phyloP scores from a whole-genome alignment of 1,284 basidiomycete species.

The Mycena sp. region DNA sequence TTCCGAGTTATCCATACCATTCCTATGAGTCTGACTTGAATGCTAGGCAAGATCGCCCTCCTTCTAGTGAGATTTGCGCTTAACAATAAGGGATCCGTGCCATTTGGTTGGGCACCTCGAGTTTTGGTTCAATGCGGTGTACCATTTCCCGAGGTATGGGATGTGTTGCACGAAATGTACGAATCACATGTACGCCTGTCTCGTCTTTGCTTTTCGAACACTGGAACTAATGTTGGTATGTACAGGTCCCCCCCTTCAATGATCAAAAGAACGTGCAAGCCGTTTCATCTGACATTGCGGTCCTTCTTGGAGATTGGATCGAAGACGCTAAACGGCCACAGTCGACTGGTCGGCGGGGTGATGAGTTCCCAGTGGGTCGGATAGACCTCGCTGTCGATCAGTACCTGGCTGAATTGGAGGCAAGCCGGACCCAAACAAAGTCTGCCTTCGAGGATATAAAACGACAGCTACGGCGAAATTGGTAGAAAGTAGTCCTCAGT shows the following conservation, averaged over 20 bases:
- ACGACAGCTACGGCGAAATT: slow-evolving; percentile 72
- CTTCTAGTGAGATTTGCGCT: slow-evolving; percentile 78
- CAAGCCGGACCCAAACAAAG: slow-evolving; percentile 66
- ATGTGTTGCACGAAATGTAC: slow-evolving; percentile 87
- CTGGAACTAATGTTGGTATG: not conserved
- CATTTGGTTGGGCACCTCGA: slow-evolving; percentile 82
- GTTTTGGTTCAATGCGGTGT: slow-evolving; percentile 82
- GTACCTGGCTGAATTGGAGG: slow-evolving; percentile 74
- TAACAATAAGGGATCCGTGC: slow-evolving; percentile 65
- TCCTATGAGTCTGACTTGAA: not conserved
- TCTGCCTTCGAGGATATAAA: slow-evolving; percentile 72
- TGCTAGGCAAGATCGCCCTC: slow-evolving; percentile 71
- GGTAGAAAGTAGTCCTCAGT: slow-evolving; percentile 50
- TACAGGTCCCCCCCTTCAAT: slow-evolving; percentile 85
- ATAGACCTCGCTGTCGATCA: slow-evolving; percentile 76
- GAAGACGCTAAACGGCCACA: slow-evolving; percentile 76
- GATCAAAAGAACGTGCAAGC: slow-evolving; percentile 79
- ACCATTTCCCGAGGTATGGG: slow-evolving; percentile 82
- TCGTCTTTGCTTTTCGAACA: not conserved
- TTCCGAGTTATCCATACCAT: slow-evolving; percentile 1
- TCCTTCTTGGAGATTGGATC: slow-evolving; percentile 80
- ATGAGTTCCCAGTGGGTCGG: slow-evolving; percentile 77
- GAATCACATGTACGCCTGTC: slow-evolving; percentile 76
- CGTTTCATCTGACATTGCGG: slow-evolving; percentile 81
- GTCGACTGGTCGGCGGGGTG: slow-evolving; percentile 55